Percentiles rank a stretch among this genome's conserved stretches.
Evolutionary conservation across 257 asterid species (phyloP).

Genomic region (Galeopsis tetrahit): DNA sequence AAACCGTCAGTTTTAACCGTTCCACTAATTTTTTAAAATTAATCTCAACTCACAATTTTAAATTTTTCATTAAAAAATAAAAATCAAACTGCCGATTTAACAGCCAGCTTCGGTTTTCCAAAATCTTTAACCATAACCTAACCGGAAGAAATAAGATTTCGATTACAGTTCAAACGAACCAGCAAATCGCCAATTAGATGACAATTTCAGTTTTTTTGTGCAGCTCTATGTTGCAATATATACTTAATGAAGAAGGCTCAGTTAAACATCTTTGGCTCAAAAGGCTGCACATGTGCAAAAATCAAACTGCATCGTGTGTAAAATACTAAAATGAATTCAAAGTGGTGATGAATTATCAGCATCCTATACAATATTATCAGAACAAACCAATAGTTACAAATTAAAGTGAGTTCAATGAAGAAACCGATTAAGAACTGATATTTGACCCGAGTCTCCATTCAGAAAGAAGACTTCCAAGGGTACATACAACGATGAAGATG

Average conservation of each 20-base stretch:
- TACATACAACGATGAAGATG: slow-evolving; percentile 49
- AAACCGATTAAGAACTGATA: slow-evolving; percentile 69
- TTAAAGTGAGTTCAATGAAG: slow-evolving; percentile 46
- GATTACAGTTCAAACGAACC: not conserved
- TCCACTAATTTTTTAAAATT: not conserved
- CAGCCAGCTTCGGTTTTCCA: not conserved
- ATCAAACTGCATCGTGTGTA: not conserved
- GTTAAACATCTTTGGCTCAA: slow-evolving; percentile 1
- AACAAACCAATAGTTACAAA: slow-evolving; percentile 24
- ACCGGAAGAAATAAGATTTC: not conserved
- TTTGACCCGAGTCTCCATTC: slow-evolving; percentile 95
- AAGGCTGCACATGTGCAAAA: slow-evolving; percentile 5
- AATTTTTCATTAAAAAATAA: too few relatives aligned
- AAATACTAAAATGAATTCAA: slow-evolving; percentile 20
- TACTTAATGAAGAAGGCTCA: too few relatives aligned
- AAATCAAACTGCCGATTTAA: not conserved
- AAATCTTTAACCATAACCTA: not conserved
- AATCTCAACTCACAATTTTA: not conserved
- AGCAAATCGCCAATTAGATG: too few relatives aligned
- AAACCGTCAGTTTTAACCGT: not conserved
- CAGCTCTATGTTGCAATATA: too few relatives aligned
- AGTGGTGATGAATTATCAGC: not conserved
- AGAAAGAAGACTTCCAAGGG: slow-evolving; percentile 89
- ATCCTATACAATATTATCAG: slow-evolving; percentile 33
- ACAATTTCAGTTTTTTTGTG: too few relatives aligned